Evolutionary conservation across 2,329 filamentous ascomycete species (phyloP).

Genomic region (Phoma herbarum): DNA sequence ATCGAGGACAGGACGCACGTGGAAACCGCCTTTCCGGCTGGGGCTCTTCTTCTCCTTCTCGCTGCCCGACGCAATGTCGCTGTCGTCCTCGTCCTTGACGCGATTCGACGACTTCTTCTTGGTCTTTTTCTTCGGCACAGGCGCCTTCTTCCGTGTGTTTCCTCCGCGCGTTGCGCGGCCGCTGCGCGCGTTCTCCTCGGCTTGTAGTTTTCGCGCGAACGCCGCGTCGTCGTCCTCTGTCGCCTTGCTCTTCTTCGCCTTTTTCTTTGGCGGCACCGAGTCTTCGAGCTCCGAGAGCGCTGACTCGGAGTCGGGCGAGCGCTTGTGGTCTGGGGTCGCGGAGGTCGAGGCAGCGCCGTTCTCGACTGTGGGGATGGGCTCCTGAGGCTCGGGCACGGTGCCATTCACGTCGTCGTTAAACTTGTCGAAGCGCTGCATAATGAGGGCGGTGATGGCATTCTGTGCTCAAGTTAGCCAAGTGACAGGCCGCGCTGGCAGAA

Average conservation of each 20-base stretch:
- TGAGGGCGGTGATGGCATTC: constrained; percentile 57
- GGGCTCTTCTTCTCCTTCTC: constrained; percentile 70
- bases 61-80: constrained; percentile 72
- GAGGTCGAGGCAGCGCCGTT: constrained; percentile 43
- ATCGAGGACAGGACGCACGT: constrained; percentile 61
- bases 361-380: constrained; percentile 52
- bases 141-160: constrained; percentile 62
- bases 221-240: constrained; percentile 85
- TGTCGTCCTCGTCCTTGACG: constrained; percentile 80
- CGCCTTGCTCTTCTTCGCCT: constrained; percentile 72
- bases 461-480: constrained; percentile 36
- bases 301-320: constrained; percentile 53
- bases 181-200: constrained; percentile 81
- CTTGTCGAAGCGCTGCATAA: constrained; percentile 61
- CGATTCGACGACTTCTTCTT: constrained; percentile 80
- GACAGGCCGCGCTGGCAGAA: constrained; percentile 1
- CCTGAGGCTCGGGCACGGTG: constrained; percentile 35
- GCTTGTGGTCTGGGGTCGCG: constrained; percentile 51
- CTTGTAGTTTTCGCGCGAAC: constrained; percentile 86
- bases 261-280: constrained; percentile 57
- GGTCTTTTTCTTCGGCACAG: constrained; percentile 68
- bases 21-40: constrained; percentile 87
- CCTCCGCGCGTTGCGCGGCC: constrained; percentile 78
- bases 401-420: constrained; percentile 51
- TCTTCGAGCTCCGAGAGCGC: constrained; percentile 54